These are phyloP conservation scores for Coemansia sp. DNA, from an alignment of 192 early-diverging fungal species.

Conservation along the genomic window DNA sequence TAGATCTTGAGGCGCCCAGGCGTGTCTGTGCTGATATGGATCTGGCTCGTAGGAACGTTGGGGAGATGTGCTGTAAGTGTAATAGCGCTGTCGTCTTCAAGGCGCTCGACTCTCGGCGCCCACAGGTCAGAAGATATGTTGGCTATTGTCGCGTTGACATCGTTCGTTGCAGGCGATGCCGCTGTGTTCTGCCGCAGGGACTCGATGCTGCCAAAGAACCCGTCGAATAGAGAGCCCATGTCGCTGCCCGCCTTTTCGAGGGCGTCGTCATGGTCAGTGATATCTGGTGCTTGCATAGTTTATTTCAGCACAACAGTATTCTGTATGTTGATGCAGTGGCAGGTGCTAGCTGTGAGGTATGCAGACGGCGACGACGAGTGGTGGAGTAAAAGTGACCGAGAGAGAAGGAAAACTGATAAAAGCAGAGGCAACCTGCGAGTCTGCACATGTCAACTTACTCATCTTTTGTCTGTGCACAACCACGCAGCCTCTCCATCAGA, in stretches of 20 bases:
- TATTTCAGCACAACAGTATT: background rate
- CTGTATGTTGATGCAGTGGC: background rate
- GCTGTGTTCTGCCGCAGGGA: constrained; percentile 24
- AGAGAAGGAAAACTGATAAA: background rate
- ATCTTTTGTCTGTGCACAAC: background rate
- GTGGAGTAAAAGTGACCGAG: background rate
- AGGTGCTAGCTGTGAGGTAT: background rate
- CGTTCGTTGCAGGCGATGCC: constrained; percentile 1
- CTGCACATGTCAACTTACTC: background rate
- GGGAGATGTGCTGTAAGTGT: constrained; percentile 28
- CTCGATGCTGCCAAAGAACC: constrained; percentile 53
- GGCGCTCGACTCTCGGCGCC: constrained; percentile 35
- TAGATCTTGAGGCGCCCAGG: constrained; percentile 43
- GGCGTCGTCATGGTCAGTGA: constrained; percentile 4
- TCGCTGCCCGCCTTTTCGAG: constrained; percentile 36
- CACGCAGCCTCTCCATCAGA: background rate
- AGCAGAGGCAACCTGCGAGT: background rate
- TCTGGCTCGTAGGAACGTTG: constrained; percentile 38
- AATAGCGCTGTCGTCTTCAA: constrained; percentile 22
- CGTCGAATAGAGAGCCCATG: constrained; percentile 43
- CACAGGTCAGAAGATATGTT: constrained; percentile 41
- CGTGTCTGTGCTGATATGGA: constrained; percentile 37
- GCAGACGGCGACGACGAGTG: background rate
- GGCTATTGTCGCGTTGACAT: constrained; percentile 38
- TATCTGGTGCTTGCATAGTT: constrained; percentile 5